Conservation (phyloP, 495 filamentous ascomycete genomes). For the Aspergillus biplanus region DNA sequence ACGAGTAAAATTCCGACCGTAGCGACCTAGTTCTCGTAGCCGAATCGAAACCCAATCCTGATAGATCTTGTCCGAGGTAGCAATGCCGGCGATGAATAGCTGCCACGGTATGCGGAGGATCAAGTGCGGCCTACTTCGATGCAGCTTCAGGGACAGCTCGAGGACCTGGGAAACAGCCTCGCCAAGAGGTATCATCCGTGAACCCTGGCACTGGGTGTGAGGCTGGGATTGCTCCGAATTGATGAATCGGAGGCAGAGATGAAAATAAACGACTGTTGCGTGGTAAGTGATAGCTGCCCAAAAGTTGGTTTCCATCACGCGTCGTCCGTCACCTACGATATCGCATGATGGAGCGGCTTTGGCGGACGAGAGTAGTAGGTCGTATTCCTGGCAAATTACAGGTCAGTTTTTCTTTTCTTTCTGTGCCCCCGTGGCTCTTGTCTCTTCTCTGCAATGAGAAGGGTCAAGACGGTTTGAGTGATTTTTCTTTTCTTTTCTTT, state of each 20-base stretch:
- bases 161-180: conserved; percentile 32
- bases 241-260: conserved; percentile 33
- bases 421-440: no score
- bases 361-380: conserved; percentile 30
- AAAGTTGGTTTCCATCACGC: conserved; percentile 37
- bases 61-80: conserved; percentile 34
- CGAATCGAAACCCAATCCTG: conserved; percentile 43
- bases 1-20: conserved; percentile 32
- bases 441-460: no score
- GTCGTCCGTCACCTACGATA: conserved; percentile 23
- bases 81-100: conserved; percentile 37
- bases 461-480: no score
- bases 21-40: conserved; percentile 35
- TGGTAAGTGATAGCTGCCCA: conserved; percentile 40
- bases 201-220: neutral
- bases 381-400: conserved; percentile 31
- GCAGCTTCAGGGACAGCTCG: conserved; percentile 33
- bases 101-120: conserved; percentile 38
- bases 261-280: conserved; percentile 33
- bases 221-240: neutral
- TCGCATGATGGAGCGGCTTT: conserved; percentile 29
- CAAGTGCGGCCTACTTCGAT: conserved; percentile 34
- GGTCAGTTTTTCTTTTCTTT: conserved; percentile 2
- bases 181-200: conserved; percentile 22
- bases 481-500: neutral